A percentile compares a stretch with the other conserved stretches of the same genome.
Conservation (phyloP, 1,139 yeast species). For the Saccharomycopsis crataegensis region DNA sequence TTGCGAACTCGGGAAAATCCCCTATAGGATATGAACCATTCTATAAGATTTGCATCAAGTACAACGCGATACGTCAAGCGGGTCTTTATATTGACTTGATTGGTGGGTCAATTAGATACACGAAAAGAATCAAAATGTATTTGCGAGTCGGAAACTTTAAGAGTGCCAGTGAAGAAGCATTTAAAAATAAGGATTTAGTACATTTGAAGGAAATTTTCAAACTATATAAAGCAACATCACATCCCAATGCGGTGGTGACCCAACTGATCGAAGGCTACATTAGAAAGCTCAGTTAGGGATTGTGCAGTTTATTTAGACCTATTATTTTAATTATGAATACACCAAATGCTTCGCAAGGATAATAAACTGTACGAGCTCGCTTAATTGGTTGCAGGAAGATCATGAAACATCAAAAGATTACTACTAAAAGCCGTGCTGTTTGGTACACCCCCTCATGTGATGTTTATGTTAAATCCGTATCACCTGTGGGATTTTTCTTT, state of each 20-base stretch:
- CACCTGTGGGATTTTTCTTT: too few relatives aligned
- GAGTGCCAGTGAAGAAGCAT: slow-evolving; percentile 57
- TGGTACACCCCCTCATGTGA: too few relatives aligned
- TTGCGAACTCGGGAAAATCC: slow-evolving; percentile 35
- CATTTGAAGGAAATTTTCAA: slow-evolving; percentile 31
- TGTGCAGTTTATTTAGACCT: not conserved
- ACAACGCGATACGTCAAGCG: slow-evolving; percentile 15
- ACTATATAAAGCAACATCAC: slow-evolving; percentile 9
- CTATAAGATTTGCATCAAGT: slow-evolving; percentile 29
- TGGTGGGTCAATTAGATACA: slow-evolving; percentile 27
- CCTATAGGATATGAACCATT: slow-evolving; percentile 72
- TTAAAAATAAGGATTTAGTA: slow-evolving; percentile 43
- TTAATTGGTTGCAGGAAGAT: too few relatives aligned
- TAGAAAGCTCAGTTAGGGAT: slow-evolving; percentile 19
- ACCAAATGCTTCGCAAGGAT: too few relatives aligned
- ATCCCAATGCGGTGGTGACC: slow-evolving; percentile 26
- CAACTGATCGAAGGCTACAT: slow-evolving; percentile 28
- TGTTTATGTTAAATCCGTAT: too few relatives aligned
- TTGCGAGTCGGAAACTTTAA: slow-evolving; percentile 46
- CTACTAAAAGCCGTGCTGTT: too few relatives aligned
- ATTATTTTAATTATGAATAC: too few relatives aligned
- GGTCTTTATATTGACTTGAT: slow-evolving; percentile 17
- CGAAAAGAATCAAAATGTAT: slow-evolving; percentile 42
- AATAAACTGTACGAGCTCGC: too few relatives aligned
- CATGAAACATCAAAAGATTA: too few relatives aligned